phyloP scores from a whole-genome alignment of 176 grass and related monocot genomes.

The barley (Hordeum vulgare) region MorexV3_pseudomolecules_assembly NC_058524.1:286414316-286414815 shows the following conservation, averaged over 20 bases:
- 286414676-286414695: neutral
- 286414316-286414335: conserved; percentile 33
- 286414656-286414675: conserved; percentile 3
- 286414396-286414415: neutral
- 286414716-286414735: neutral
- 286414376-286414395: conserved; percentile 14
- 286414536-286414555: neutral
- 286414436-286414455: conserved; percentile 35
- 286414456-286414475: conserved; percentile 44
- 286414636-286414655: conserved; percentile 34
- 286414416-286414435: neutral
- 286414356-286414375: conserved; percentile 43
- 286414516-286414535: conserved; percentile 37
- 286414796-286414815: neutral
- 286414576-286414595: neutral
- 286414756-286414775: neutral
- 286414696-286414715: neutral
- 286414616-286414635: neutral
- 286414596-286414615: conserved; percentile 15
- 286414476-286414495: conserved; percentile 52
- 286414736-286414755: neutral
- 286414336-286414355: conserved; percentile 51
- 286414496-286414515: conserved; percentile 40
- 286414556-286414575: neutral
- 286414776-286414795: neutral